Conservation (phyloP, 352 stramenopile species). For the Pythium phragmitis region DNA sequence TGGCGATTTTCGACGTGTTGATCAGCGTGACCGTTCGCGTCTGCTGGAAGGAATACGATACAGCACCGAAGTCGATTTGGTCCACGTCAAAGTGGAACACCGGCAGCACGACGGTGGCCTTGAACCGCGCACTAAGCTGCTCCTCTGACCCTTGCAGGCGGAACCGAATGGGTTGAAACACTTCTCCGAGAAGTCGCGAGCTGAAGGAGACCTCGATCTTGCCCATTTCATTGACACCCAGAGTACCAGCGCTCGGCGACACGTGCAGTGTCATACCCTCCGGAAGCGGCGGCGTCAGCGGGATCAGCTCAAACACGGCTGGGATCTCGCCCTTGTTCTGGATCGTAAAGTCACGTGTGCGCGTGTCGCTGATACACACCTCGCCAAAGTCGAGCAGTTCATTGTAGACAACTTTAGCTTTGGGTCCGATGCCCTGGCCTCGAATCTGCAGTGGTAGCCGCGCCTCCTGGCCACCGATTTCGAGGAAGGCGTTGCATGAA, state of each 20-base stretch:
- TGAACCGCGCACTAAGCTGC: slow-evolving; percentile 77
- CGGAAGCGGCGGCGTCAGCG: slow-evolving; percentile 33
- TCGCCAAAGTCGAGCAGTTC: slow-evolving; percentile 94
- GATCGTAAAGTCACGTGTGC: slow-evolving; percentile 89
- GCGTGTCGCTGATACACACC: slow-evolving; percentile 91
- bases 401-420: slow-evolving; percentile 92
- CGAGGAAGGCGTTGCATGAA: slow-evolving; percentile 79
- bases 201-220: slow-evolving; percentile 88
- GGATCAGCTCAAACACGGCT: slow-evolving; percentile 68
- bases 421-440: slow-evolving; percentile 90
- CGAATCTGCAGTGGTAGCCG: slow-evolving; percentile 89
- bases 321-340: slow-evolving; percentile 94
- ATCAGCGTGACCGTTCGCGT: slow-evolving; percentile 72
- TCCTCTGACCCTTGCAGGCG: slow-evolving; percentile 87
- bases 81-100: slow-evolving; percentile 93
- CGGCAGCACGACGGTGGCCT: slow-evolving; percentile 90
- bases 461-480: slow-evolving; percentile 87
- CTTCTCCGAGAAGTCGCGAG: slow-evolving; percentile 85
- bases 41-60: slow-evolving; percentile 92
- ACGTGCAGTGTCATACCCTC: slow-evolving; percentile 44
- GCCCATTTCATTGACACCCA: slow-evolving; percentile 75
- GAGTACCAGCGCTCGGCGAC: slow-evolving; percentile 43
- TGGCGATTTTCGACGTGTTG: slow-evolving; percentile 93
- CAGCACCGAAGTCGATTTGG: slow-evolving; percentile 89
- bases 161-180: slow-evolving; percentile 85